Conservation (phyloP, 2,329 filamentous ascomycete species). For the Ceratocystis albifundus region DNA sequence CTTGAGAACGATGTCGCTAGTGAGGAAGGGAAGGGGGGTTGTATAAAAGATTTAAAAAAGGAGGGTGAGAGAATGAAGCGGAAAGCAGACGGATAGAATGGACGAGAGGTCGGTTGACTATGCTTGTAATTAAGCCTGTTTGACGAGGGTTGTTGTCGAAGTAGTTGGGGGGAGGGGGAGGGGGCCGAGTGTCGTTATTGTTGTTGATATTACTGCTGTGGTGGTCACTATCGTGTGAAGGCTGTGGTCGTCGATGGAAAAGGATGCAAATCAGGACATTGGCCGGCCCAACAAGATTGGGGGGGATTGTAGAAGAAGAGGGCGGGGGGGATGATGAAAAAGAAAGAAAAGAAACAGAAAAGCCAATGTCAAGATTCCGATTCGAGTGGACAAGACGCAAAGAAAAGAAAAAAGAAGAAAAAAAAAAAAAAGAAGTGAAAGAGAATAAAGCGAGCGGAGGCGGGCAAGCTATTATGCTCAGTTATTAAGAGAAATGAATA, state of each 20-base stretch:
- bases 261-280: background rate
- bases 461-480: background rate
- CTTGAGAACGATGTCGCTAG: background rate
- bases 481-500: conserved; percentile 12
- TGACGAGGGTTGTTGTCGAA: background rate
- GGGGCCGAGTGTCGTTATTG: no score
- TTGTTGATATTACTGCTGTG: background rate
- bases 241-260: background rate
- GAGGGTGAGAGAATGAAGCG: background rate
- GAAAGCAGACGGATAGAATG: background rate
- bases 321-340: background rate
- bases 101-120: no score
- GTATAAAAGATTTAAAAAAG: background rate
- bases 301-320: no score
- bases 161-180: no score
- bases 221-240: background rate
- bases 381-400: background rate
- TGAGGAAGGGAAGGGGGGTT: no score
- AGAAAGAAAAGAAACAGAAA: background rate
- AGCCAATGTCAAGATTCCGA: background rate
- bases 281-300: background rate
- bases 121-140: background rate
- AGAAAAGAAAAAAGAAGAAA: no score
- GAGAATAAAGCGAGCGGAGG: background rate
- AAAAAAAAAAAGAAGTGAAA: background rate